These are phyloP conservation scores for Lactarius psammicola DNA, from an alignment of 768 basidiomycete genomes.

Conservation along the genomic window DNA sequence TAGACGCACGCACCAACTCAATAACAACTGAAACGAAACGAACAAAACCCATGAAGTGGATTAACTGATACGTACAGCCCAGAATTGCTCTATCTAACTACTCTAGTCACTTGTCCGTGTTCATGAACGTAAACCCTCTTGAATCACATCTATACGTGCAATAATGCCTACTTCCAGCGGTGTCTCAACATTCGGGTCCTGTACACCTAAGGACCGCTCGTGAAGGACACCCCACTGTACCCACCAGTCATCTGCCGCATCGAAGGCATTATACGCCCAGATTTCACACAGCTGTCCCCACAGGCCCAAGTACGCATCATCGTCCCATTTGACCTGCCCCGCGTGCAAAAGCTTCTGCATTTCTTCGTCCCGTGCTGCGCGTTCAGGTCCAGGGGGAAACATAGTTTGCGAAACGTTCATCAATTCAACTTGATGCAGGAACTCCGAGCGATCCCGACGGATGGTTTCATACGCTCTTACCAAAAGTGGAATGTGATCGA, in stretches of 20 bases:
- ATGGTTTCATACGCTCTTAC: conserved; percentile 22
- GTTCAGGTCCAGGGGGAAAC: conserved; percentile 26
- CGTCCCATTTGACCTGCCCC: conserved; percentile 18
- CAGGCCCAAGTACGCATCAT: conserved; percentile 20
- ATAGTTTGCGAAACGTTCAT: conserved; percentile 6
- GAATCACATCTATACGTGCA: background rate
- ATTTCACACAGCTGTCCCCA: conserved; percentile 24
- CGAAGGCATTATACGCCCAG: conserved; percentile 28
- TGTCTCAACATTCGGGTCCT: background rate
- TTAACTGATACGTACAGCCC: background rate
- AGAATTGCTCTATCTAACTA: background rate
- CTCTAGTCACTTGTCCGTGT: background rate
- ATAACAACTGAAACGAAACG: no score
- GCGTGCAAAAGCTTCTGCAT: conserved; percentile 5
- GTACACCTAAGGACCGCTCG: conserved; percentile 17
- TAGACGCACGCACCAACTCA: no score
- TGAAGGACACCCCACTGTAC: conserved; percentile 29
- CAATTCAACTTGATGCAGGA: conserved; percentile 17
- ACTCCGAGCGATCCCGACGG: conserved; percentile 16
- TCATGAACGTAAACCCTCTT: background rate
- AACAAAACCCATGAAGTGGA: background rate
- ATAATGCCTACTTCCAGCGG: conserved; percentile 17
- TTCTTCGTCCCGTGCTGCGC: conserved; percentile 9
- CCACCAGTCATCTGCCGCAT: conserved; percentile 30
- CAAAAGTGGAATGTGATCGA: conserved; percentile 23